A percentile compares a stretch with the other conserved stretches of the same genome.
These are phyloP conservation scores for Coleophoma cylindrospora DNA, from an alignment of 2,329 filamentous ascomycete species.

Conservation along the genomic window DNA sequence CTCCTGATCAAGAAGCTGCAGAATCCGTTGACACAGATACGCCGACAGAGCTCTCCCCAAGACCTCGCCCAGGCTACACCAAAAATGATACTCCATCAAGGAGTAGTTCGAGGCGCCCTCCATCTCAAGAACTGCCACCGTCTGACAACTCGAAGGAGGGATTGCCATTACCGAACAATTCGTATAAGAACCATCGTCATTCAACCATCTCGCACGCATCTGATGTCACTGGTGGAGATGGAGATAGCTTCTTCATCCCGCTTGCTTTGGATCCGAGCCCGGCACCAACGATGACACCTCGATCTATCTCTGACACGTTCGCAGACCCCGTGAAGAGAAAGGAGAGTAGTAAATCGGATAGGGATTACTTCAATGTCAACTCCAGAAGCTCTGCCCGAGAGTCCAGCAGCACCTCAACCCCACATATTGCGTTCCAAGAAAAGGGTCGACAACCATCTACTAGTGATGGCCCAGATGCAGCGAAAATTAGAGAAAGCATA, in stretches of 20 bases:
- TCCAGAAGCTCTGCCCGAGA: slow-evolving; percentile 32
- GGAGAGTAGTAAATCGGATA: slow-evolving; percentile 28
- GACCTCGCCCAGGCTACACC: slow-evolving; percentile 46
- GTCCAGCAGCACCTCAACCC: slow-evolving; percentile 54
- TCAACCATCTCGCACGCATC: slow-evolving; percentile 58
- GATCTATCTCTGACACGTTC: slow-evolving; percentile 44
- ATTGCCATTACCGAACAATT: slow-evolving; percentile 67
- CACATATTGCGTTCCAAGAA: slow-evolving; percentile 91
- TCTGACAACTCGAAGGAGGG: slow-evolving; percentile 47
- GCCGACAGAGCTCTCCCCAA: slow-evolving; percentile 64
- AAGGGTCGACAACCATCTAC: slow-evolving; percentile 65
- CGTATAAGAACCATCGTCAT: slow-evolving; percentile 73
- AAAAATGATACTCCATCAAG: slow-evolving; percentile 51
- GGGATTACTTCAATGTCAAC: slow-evolving; percentile 52
- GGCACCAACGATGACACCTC: slow-evolving; percentile 44
- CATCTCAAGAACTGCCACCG: slow-evolving; percentile 47
- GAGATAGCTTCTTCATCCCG: slow-evolving; percentile 65
- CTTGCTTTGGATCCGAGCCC: slow-evolving; percentile 69
- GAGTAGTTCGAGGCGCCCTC: slow-evolving; percentile 42
- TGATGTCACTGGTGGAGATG: slow-evolving; percentile 34
- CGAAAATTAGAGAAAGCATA: slow-evolving; percentile 41
- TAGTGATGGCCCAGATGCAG: slow-evolving; percentile 46
- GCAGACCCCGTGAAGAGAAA: slow-evolving; percentile 35
- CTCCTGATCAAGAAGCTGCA: slow-evolving; percentile 48
- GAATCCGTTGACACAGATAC: slow-evolving; percentile 58